Evolutionary conservation across 805 yeast species (phyloP).

Genomic region (Metschnikowia rubicola): DNA sequence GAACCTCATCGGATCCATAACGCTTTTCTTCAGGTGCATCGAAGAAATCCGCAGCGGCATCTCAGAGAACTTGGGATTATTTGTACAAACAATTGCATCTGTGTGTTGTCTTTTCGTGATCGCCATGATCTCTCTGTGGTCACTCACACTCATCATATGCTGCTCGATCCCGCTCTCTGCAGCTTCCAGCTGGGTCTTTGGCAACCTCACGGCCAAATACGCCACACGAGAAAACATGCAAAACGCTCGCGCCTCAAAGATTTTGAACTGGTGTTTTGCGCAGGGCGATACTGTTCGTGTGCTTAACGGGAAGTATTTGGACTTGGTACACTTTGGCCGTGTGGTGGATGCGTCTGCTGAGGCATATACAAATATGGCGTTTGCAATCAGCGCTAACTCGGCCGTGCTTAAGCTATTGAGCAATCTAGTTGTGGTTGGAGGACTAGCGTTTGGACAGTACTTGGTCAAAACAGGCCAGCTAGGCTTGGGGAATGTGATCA

Average conservation of each 20-base stretch:
- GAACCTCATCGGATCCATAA: constrained; percentile 58
- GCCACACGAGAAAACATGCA: constrained; percentile 55
- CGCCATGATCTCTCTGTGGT: constrained; percentile 80
- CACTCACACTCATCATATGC: constrained; percentile 72
- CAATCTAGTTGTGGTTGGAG: constrained; percentile 80
- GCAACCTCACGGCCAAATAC: constrained; percentile 47
- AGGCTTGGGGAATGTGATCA: constrained; percentile 61
- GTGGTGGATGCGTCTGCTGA: constrained; percentile 35
- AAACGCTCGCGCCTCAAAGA: constrained; percentile 54
- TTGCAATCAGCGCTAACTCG: constrained; percentile 51
- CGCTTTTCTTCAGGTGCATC: constrained; percentile 66
- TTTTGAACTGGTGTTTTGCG: constrained; percentile 66
- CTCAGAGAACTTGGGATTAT: constrained; percentile 61
- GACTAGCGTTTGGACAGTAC: constrained; percentile 84
- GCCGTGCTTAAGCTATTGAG: constrained; percentile 56
- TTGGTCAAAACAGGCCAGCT: constrained; percentile 53
- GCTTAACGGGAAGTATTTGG: constrained; percentile 54
- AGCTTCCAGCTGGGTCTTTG: constrained; percentile 45
- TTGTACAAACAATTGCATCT: constrained; percentile 52
- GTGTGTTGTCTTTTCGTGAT: constrained; percentile 54
- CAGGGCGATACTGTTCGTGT: constrained; percentile 60
- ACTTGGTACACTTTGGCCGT: constrained; percentile 41
- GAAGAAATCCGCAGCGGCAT: constrained; percentile 69
- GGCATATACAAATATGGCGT: constrained; percentile 41
- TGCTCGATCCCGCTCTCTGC: constrained; percentile 70